Base-by-base conservation (phyloP, 495 filamentous ascomycete species). In the Thozetella sp. region DNA sequence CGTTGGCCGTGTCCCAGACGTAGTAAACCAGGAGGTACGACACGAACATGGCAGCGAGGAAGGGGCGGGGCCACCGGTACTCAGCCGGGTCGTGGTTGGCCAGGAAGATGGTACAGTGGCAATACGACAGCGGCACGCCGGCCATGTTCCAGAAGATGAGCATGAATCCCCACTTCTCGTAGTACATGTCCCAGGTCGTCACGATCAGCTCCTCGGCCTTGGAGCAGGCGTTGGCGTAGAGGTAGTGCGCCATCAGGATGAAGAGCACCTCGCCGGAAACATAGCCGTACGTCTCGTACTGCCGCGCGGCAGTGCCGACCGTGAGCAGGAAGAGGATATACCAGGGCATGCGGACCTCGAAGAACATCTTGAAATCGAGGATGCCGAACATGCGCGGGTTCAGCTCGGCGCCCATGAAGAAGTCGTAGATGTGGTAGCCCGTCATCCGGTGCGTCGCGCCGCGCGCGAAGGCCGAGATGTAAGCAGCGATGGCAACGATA, bases 81-180 rank as follows among this genome's bases (percentile, higher is more conserved):
- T 82, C 83, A n/a, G 83, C 80, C 1, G 95, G 93, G 62, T 89
- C 76, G 74, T 97, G 92, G 77, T 89, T 94, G 58, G 92, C 93
- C 63, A 99, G 86, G 78, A 93, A 99, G 67, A 99, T 81, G 34
- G 90, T 93, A 83, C 91, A 96, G 81, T 99, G 94, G 82, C 95
- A 98, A 83, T 99, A 99, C 59, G 86, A 93, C 48, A 98, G 80
- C 15, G 95, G 95, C 19, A 99, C 95, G 62, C 95, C 95, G 56
- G 93, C 93, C 70, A 99, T 80, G 77, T 99, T 99, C 95, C 95
- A 99, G 86, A 99, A 99, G 75, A 97, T 97, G 56, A 99, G 84
- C 94, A 99, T 97, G 80, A 98, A 99, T 66, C 95, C 95, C 92
- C 93, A 97, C 82, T 99, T 99, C 82, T 99, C 95, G 70, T 94